Conservation (phyloP, 495 filamentous ascomycete species). For the Cercophora scortea region DNA sequence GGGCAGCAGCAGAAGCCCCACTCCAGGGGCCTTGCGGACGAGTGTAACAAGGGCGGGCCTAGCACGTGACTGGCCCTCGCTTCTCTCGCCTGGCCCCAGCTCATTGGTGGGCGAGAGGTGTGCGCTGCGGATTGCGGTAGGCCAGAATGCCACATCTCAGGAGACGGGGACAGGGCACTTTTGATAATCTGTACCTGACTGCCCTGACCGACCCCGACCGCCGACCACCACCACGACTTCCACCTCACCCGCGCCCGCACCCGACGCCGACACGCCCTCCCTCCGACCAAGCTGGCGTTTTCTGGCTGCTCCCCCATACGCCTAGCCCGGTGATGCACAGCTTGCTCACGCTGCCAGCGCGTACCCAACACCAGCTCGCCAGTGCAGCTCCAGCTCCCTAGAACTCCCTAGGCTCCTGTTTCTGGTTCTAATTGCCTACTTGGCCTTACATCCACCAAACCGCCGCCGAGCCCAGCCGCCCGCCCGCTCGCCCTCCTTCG, state of each 20-base stretch:
- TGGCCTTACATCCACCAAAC: too few species aligned
- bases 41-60: neutral
- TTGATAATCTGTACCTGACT: constrained; percentile 11
- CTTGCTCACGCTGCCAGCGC: constrained; percentile 12
- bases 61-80: constrained; percentile 13
- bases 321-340: constrained; percentile 17
- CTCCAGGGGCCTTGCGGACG: neutral
- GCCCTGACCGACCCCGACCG: constrained; percentile 11
- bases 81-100: neutral
- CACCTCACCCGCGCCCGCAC: too few species aligned
- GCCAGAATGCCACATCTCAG: constrained; percentile 30
- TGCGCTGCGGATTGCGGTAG: constrained; percentile 2
- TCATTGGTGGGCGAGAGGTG: too few species aligned
- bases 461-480: too few species aligned
- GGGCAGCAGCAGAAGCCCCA: constrained; percentile 15
- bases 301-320: constrained; percentile 11
- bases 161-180: constrained; percentile 6
- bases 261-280: too few species aligned
- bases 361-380: constrained; percentile 4
- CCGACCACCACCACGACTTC: too few species aligned
- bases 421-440: neutral
- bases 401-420: neutral
- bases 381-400: constrained; percentile 1
- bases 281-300: constrained; percentile 10
- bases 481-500: too few species aligned